These are phyloP conservation scores for Ramaria sp. DNA, from an alignment of 768 basidiomycete species.

Conservation along the genomic window DNA sequence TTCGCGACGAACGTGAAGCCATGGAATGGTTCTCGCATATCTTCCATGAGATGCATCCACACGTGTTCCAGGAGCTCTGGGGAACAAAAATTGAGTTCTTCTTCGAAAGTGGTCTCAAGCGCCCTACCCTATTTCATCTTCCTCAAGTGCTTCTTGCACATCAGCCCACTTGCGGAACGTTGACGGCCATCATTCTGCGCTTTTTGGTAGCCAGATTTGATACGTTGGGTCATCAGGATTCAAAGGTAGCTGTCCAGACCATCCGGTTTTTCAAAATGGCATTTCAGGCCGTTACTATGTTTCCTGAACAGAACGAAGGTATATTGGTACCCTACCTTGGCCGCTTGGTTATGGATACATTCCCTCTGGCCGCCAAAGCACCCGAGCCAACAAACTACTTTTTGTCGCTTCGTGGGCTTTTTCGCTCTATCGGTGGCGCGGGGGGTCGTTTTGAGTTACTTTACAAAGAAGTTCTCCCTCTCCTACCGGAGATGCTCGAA, in stretches of 20 bases:
- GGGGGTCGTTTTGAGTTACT: slow-evolving; percentile 89
- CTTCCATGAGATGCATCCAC: slow-evolving; percentile 73
- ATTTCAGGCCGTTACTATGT: slow-evolving; percentile 73
- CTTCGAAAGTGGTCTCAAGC: slow-evolving; percentile 67
- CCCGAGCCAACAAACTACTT: slow-evolving; percentile 88
- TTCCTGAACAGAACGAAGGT: slow-evolving; percentile 70
- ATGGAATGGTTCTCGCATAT: slow-evolving; percentile 74
- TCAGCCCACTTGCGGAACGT: slow-evolving; percentile 64
- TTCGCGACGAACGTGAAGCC: slow-evolving; percentile 59
- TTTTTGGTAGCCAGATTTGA: slow-evolving; percentile 78
- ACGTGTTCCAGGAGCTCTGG: slow-evolving; percentile 96
- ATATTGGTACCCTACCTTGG: slow-evolving; percentile 90
- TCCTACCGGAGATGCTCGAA: slow-evolving; percentile 95
- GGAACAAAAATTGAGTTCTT: slow-evolving; percentile 87
- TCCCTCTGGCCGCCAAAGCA: slow-evolving; percentile 87
- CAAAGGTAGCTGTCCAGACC: slow-evolving; percentile 62
- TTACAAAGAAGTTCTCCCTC: slow-evolving; percentile 92
- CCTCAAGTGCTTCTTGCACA: slow-evolving; percentile 75
- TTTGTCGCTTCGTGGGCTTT: slow-evolving; percentile 82
- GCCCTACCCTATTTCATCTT: slow-evolving; percentile 71
- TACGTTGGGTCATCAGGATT: slow-evolving; percentile 75
- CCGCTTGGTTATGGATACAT: slow-evolving; percentile 91
- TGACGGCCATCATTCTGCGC: slow-evolving; percentile 81
- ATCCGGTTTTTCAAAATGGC: slow-evolving; percentile 94
- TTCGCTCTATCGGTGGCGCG: slow-evolving; percentile 85